Evolutionary conservation across 345 rosid genomes (phyloP).

Genomic region (Nasturtium officinale): DNA sequence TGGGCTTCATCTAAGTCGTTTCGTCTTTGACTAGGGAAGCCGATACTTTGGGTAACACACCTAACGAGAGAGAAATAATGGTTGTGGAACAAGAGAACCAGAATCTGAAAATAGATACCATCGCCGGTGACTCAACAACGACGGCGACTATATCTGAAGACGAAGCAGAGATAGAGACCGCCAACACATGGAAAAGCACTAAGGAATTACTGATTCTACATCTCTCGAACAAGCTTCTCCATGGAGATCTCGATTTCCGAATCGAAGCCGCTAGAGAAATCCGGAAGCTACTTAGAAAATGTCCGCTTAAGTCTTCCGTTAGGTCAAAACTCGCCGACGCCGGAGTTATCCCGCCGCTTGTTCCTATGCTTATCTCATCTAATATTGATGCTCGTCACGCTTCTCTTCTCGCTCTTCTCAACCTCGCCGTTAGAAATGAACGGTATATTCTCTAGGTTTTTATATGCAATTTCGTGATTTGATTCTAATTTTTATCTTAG

Average conservation of each 20-base stretch:
- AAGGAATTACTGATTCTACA: constrained; percentile 53
- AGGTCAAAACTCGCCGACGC: constrained; percentile 71
- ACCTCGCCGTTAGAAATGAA: constrained; percentile 73
- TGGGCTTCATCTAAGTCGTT: too few relatives aligned
- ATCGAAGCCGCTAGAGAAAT: constrained; percentile 70
- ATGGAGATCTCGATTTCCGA: constrained; percentile 63
- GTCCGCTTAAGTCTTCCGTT: constrained; percentile 53
- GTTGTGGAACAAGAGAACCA: constrained; percentile 23
- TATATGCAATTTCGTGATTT: not conserved
- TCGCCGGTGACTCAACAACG: constrained; percentile 10
- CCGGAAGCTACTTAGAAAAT: constrained; percentile 56
- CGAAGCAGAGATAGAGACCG: constrained; percentile 43
- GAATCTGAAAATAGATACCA: not conserved
- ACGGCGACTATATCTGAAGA: not conserved
- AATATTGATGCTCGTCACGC: constrained; percentile 65
- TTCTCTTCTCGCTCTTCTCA: constrained; percentile 79
- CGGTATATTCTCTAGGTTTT: constrained; percentile 43
- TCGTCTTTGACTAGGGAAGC: too few relatives aligned
- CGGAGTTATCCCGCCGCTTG: constrained; percentile 72
- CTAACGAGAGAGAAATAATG: not conserved
- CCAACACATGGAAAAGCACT: constrained; percentile 44
- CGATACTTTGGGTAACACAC: too few relatives aligned
- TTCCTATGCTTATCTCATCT: constrained; percentile 62
- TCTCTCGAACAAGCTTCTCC: constrained; percentile 53
- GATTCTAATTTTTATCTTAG: not conserved